Conservation (phyloP, 2,329 filamentous ascomycete species). For the Fusarium nodosum region DNA sequence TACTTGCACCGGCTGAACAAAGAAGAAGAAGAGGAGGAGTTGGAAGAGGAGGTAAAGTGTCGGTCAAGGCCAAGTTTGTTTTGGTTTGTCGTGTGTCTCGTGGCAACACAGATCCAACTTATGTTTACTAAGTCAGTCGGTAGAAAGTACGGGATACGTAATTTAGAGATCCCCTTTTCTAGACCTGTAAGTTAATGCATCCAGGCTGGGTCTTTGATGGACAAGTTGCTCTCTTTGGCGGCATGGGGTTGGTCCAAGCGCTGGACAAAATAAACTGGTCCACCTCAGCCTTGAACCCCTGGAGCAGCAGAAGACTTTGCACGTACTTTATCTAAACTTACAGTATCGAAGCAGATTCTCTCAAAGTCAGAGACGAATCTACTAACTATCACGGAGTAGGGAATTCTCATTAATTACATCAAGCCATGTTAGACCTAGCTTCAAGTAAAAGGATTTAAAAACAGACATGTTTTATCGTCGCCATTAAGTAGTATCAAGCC, state of each 20-base stretch:
- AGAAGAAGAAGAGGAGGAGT: slow-evolving; percentile 10
- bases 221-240: slow-evolving; percentile 49
- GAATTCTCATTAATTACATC: neutral
- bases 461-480: neutral
- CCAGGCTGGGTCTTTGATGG: slow-evolving; percentile 40
- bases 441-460: neutral
- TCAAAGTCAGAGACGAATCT: neutral
- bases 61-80: slow-evolving; percentile 11
- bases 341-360: neutral
- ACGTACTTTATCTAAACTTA: neutral
- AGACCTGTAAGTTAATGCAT: slow-evolving; percentile 46
- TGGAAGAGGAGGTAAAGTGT: slow-evolving; percentile 5
- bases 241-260: slow-evolving; percentile 49
- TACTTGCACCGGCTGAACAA: slow-evolving; percentile 13
- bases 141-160: slow-evolving; percentile 26
- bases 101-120: slow-evolving; percentile 37
- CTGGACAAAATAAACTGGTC: slow-evolving; percentile 49
- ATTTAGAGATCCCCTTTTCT: slow-evolving; percentile 52
- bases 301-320: neutral
- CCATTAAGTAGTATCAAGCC: slow-evolving; percentile 1
- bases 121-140: slow-evolving; percentile 40
- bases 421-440: neutral
- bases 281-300: slow-evolving; percentile 20
- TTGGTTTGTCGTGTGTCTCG: slow-evolving; percentile 45
- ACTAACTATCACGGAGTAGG: neutral